A percentile compares a stretch with the other conserved stretches of the same genome.
Conservation (phyloP, 805 yeast genomes). For the Starmerella vitae region DNA sequence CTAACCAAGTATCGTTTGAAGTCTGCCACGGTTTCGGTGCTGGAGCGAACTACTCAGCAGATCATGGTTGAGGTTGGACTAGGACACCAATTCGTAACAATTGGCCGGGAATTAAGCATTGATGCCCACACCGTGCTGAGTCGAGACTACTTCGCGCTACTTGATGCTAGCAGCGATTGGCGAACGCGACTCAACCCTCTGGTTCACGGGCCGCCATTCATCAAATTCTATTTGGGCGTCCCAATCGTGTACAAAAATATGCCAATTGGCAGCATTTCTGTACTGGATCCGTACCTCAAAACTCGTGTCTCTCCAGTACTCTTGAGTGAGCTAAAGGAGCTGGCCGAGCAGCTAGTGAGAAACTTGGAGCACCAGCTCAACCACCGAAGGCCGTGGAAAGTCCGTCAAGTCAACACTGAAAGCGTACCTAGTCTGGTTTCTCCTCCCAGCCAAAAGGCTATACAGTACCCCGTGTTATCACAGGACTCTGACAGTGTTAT, state of each 20-base stretch:
- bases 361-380: constrained; percentile 4
- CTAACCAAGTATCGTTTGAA: constrained; percentile 33
- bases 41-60: constrained; percentile 36
- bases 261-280: constrained; percentile 44
- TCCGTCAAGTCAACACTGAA: not conserved
- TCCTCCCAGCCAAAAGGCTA: not conserved
- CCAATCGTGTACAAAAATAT: constrained; percentile 36
- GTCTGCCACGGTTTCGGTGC: constrained; percentile 48
- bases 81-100: constrained; percentile 33
- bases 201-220: constrained; percentile 46
- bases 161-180: constrained; percentile 60
- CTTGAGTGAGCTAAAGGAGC: constrained; percentile 7
- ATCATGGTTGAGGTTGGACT: constrained; percentile 39
- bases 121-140: constrained; percentile 62
- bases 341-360: constrained; percentile 9
- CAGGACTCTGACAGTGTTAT: not conserved
- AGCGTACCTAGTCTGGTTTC: not conserved
- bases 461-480: not conserved
- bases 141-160: constrained; percentile 37
- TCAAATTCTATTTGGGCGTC: constrained; percentile 53
- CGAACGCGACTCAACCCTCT: constrained; percentile 49
- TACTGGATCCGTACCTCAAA: constrained; percentile 36
- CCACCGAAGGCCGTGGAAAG: not conserved
- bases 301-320: constrained; percentile 11
- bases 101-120: constrained; percentile 37